Conservation (phyloP, 257 asterid genomes). For the Solanum gracilifrons region DNA sequence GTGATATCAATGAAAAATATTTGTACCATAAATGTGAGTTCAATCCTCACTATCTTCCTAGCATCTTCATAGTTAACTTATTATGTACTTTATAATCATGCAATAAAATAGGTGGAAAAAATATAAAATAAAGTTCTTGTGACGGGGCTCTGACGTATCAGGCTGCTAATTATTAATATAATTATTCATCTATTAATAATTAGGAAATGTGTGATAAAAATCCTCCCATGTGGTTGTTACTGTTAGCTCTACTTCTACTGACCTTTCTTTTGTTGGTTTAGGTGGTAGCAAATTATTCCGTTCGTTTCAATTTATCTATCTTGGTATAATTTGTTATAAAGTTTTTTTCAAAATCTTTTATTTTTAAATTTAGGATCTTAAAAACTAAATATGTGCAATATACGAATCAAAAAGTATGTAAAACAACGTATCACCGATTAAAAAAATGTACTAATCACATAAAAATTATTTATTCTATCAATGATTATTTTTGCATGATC, state of each 20-base stretch:
- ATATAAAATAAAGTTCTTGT: not conserved
- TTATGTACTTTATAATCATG: not conserved
- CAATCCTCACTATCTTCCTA: not conserved
- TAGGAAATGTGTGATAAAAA: not conserved
- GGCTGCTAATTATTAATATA: not conserved
- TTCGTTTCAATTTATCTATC: not conserved
- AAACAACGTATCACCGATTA: not conserved
- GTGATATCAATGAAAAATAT: not conserved
- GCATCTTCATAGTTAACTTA: not conserved
- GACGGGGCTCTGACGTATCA: not conserved
- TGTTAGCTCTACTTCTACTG: slow-evolving; percentile 11
- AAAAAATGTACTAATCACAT: not conserved
- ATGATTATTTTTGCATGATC: not conserved
- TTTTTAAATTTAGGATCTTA: not conserved
- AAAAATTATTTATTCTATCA: not conserved
- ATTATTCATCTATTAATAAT: not conserved
- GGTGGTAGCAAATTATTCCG: not conserved
- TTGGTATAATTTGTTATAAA: not conserved
- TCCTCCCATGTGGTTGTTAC: not conserved
- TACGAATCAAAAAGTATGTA: not conserved
- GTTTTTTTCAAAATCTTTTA: too few relatives aligned
- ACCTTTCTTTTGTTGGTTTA: slow-evolving; percentile 18
- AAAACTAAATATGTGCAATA: not conserved
- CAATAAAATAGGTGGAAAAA: not conserved
- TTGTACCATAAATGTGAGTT: not conserved